Percentiles rank a stretch among this genome's conserved stretches.
These are phyloP conservation scores for Endoconidiophora polonica DNA, from an alignment of 2,329 filamentous ascomycete genomes.

Conservation along the genomic window DNA sequence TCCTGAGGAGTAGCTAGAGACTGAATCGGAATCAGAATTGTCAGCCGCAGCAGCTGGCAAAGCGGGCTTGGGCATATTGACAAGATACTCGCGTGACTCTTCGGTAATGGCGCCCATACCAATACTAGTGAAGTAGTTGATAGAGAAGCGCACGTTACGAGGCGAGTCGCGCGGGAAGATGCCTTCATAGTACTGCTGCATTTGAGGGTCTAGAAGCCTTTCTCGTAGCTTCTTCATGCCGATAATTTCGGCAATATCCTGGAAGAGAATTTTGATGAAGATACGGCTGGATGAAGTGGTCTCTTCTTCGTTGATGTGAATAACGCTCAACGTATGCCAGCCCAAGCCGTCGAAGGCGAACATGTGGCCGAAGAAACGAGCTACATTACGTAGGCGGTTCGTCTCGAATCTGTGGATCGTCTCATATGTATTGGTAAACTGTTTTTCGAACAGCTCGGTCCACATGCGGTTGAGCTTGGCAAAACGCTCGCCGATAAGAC, in stretches of 20 bases:
- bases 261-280: slow-evolving; percentile 95
- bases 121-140: slow-evolving; percentile 99
- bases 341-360: slow-evolving; percentile 75
- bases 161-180: slow-evolving; percentile 82
- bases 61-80: slow-evolving; percentile 75
- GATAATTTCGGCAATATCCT: slow-evolving; percentile 74
- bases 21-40: slow-evolving; percentile 52
- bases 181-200: slow-evolving; percentile 64
- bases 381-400: slow-evolving; percentile 86
- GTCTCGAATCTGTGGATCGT: slow-evolving; percentile 97
- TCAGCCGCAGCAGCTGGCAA: slow-evolving; percentile 48
- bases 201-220: slow-evolving; percentile 59
- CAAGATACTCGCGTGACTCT: slow-evolving; percentile 79
- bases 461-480: slow-evolving; percentile 91
- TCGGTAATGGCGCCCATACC: slow-evolving; percentile 91
- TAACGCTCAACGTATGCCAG: slow-evolving; percentile 73
- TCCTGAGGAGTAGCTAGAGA: slow-evolving; percentile 57
- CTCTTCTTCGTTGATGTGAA: slow-evolving; percentile 91
- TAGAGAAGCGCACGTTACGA: slow-evolving; percentile 83
- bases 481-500: slow-evolving; percentile 83
- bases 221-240: slow-evolving; percentile 66
- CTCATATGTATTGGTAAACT: slow-evolving; percentile 86
- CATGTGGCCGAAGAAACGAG: slow-evolving; percentile 84
- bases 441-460: slow-evolving; percentile 80
- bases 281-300: slow-evolving; percentile 94